Conservation (phyloP, 73 alveolate species). For the Tetrahymena elliotti region DNA sequence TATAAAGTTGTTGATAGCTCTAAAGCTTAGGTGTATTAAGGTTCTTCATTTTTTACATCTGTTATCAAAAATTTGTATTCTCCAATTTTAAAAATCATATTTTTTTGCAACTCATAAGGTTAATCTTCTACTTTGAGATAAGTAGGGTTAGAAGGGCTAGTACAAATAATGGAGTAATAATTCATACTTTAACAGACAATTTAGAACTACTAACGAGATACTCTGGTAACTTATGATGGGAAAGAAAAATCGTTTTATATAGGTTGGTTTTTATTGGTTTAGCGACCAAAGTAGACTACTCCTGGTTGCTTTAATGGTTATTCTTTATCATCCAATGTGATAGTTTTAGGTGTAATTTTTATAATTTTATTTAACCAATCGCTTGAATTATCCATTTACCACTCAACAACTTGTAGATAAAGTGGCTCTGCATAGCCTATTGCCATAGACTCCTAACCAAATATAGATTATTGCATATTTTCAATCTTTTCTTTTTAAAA, state of each 20-base stretch:
- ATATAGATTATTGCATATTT: neutral
- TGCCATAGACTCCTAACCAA: neutral
- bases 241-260: neutral
- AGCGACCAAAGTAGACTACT: neutral
- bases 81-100: neutral
- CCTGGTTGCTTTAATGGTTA: neutral
- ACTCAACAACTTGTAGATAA: neutral
- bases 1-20: neutral
- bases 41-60: neutral
- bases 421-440: neutral
- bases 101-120: neutral
- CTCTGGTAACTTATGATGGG: neutral
- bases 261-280: neutral
- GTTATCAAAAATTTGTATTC: neutral
- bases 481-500: neutral
- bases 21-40: neutral
- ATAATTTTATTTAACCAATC: neutral
- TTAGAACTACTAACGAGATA: neutral
- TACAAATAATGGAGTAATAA: neutral
- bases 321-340: neutral
- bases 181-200: neutral
- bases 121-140: neutral
- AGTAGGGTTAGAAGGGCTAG: neutral
- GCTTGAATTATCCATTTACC: neutral
- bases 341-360: neutral